These are phyloP conservation scores for Trypanosomatidae sp. DNA, from an alignment of 208 protist genomes.

Conservation along the genomic window DNA sequence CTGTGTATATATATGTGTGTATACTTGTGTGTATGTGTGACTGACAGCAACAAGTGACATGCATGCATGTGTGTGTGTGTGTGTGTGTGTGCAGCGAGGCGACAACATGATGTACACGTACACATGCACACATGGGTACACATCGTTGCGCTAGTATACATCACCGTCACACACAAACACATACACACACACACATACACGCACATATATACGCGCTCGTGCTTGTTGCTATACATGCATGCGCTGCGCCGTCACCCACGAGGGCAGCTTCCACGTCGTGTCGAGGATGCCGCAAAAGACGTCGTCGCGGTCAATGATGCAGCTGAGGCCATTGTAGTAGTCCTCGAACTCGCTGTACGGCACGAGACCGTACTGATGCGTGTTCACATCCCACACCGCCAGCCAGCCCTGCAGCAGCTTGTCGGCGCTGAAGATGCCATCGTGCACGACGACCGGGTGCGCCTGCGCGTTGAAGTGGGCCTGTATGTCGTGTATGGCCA, in stretches of 20 bases:
- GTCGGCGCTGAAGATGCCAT: constrained; percentile 53
- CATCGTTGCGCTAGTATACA: neutral
- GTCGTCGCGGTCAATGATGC: constrained; percentile 71
- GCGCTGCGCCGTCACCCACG: constrained; percentile 7
- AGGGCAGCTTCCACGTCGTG: constrained; percentile 75
- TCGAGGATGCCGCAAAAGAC: constrained; percentile 71
- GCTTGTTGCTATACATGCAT: neutral
- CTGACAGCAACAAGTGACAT: neutral
- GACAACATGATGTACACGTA: neutral
- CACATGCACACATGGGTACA: neutral
- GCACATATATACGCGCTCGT: neutral
- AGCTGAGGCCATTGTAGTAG: constrained; percentile 88
- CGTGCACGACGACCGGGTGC: constrained; percentile 69
- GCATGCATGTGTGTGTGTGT: neutral
- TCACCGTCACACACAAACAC: neutral
- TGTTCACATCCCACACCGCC: constrained; percentile 72
- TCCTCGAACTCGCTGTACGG: constrained; percentile 83
- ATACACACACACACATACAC: neutral
- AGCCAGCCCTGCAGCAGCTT: constrained; percentile 80
- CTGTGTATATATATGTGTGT: neutral
- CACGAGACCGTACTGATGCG: constrained; percentile 60
- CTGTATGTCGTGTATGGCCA: constrained; percentile 74
- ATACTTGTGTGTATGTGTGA: neutral
- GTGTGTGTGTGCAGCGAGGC: too few species aligned
- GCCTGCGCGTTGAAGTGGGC: constrained; percentile 64